Evolutionary conservation across 441 rosid genomes (phyloP).

Genomic region (Gossypium trilobum): DNA sequence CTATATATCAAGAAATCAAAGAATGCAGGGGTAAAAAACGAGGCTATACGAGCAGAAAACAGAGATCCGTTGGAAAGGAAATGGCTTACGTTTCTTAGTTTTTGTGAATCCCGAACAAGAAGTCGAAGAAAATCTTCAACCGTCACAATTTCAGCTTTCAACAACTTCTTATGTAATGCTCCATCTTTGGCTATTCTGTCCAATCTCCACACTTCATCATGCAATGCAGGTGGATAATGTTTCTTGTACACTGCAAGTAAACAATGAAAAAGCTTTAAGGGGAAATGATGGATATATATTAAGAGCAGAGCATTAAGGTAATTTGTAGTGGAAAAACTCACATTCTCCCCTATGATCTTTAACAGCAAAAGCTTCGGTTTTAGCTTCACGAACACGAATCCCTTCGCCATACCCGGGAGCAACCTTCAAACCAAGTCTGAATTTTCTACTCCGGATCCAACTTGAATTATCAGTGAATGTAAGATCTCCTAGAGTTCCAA

Average conservation of each 20-base stretch:
- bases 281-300: too few relatives aligned
- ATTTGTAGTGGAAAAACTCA: slow-evolving; percentile 26
- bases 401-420: slow-evolving; percentile 61
- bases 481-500: slow-evolving; percentile 96
- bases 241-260: slow-evolving; percentile 74
- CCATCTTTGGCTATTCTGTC: slow-evolving; percentile 94
- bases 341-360: slow-evolving; percentile 98
- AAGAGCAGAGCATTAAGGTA: not conserved
- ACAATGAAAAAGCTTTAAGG: not conserved
- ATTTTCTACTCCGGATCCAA: slow-evolving; percentile 97
- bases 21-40: not conserved
- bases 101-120: slow-evolving; percentile 72
- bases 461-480: slow-evolving; percentile 94
- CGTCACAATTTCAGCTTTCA: slow-evolving; percentile 42
- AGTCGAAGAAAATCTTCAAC: slow-evolving; percentile 90
- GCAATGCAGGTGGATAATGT: slow-evolving; percentile 88
- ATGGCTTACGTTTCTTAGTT: slow-evolving; percentile 57
- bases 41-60: not conserved
- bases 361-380: slow-evolving; percentile 92
- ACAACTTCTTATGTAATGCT: slow-evolving; percentile 80
- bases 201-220: slow-evolving; percentile 95
- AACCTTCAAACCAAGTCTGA: slow-evolving; percentile 81
- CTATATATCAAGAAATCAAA: slow-evolving; percentile 28
- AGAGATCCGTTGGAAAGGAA: not conserved
- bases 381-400: slow-evolving; percentile 71